A percentile compares a stretch with the other conserved stretches of the same genome.
Evolutionary conservation across 1,284 basidiomycete species (phyloP).

Genomic region (Cutaneotrichosporon cyanovorans): DNA sequence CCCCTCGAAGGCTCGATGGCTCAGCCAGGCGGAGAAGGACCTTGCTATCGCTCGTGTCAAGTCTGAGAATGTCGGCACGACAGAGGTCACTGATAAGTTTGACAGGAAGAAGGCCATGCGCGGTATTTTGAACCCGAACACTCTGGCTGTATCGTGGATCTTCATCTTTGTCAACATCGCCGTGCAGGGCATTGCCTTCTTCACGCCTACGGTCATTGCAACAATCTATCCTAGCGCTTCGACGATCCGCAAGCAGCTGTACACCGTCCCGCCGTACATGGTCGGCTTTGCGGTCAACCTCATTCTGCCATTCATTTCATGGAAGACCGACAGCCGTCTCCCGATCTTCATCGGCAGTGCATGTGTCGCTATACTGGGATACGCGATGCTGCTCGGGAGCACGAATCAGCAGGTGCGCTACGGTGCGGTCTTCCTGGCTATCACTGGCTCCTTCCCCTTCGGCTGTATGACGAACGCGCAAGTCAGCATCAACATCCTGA

Average conservation of each 20-base stretch:
- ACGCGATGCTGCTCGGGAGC: constrained; percentile 28
- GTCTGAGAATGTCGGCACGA: constrained; percentile 23
- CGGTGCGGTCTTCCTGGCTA: constrained; percentile 12
- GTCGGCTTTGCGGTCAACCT: constrained; percentile 30
- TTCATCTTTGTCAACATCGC: constrained; percentile 44
- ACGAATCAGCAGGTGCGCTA: constrained; percentile 7
- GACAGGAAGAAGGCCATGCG: constrained; percentile 5
- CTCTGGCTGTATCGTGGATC: constrained; percentile 29
- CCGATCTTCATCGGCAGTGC: constrained; percentile 29
- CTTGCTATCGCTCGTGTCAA: constrained; percentile 23
- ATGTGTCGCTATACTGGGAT: constrained; percentile 32
- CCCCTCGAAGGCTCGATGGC: constrained; percentile 21
- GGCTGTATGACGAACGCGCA: constrained; percentile 10
- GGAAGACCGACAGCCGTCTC: constrained; percentile 34
- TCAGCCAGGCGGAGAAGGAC: constrained; percentile 21
- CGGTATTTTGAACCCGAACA: constrained; percentile 22
- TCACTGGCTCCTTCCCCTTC: constrained; percentile 12
- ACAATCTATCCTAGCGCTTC: constrained; percentile 25
- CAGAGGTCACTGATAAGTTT: constrained; percentile 12
- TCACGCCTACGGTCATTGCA: constrained; percentile 26
- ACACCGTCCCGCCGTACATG: constrained; percentile 41
- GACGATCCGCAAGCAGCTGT: constrained; percentile 32
- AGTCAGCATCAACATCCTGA: constrained; percentile 4
- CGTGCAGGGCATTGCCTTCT: constrained; percentile 26
- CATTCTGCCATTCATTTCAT: constrained; percentile 28